Evolutionary conservation across 352 stramenopile species (phyloP).

Genomic region (Phytopythium aichiense): DNA sequence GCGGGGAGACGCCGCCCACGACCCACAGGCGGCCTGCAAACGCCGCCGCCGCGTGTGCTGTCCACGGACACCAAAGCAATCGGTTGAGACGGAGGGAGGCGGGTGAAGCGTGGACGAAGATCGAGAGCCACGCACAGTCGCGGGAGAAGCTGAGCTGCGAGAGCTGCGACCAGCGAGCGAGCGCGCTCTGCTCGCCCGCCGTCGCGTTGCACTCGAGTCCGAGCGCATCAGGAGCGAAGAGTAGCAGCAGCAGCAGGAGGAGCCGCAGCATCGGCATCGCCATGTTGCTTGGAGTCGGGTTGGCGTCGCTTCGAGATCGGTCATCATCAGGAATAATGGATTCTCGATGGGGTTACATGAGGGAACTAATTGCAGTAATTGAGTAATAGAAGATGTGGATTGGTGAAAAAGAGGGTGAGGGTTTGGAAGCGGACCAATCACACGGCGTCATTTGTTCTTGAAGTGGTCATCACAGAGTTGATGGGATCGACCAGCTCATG

Average conservation of each 20-base stretch:
- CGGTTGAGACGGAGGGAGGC: background rate
- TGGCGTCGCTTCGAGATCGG: background rate
- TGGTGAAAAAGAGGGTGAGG: background rate
- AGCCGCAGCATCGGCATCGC: background rate
- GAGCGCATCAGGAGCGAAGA: constrained; percentile 6
- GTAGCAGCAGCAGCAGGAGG: background rate
- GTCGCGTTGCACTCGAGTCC: constrained; percentile 50
- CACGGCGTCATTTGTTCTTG: background rate
- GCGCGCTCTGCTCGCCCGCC: constrained; percentile 29
- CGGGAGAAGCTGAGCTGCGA: constrained; percentile 55
- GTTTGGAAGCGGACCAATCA: background rate
- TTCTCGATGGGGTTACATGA: background rate
- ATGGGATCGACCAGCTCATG: too few species aligned
- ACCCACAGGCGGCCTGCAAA: constrained; percentile 67
- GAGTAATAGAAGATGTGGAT: background rate
- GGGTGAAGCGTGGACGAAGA: background rate
- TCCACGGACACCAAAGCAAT: background rate
- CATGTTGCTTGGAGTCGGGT: background rate
- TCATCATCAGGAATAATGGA: background rate
- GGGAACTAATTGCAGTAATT: background rate
- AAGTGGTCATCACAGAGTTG: too few species aligned
- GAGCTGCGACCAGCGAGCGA: constrained; percentile 47
- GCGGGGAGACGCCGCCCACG: constrained; percentile 64
- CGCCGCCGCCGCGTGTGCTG: constrained; percentile 59
- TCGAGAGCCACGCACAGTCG: constrained; percentile 36